Base-by-base conservation (phyloP, 306 rosid species). In the Acmispon strigosus region DNA sequence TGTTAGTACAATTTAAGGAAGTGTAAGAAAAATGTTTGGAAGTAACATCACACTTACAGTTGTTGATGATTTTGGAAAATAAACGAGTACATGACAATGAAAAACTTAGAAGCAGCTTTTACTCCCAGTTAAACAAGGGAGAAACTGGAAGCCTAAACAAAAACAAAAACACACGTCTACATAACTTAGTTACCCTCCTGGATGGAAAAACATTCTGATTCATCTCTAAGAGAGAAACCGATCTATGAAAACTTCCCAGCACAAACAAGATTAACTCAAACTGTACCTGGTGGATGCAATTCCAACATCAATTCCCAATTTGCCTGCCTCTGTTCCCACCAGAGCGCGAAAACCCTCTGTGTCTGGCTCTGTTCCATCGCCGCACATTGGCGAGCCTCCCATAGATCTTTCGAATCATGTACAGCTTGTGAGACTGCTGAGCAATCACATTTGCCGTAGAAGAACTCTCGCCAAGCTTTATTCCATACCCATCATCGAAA, bases 391-490 rank as follows among this genome's bases (percentile, higher is more conserved):
- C 84, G 29, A 77, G 56, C 80, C 85, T 82, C 0, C 76, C 81
- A 43, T 82, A 90, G 8, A 84, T 82, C 76, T 77, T 83, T 10
- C 87, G 66, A 47, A 92, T 81, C 59, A 65, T 86, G 41, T 63
- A n/a, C 0, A 92, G 83, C 61, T 81, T 90, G 64, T 77, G 88
- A 49, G 96, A 84, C 41, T 92, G 96, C 12, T 80, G 87, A 51
- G 96, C 79, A 29, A 92, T 92, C 17, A 88, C 48, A 59, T 85
- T 85, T 5, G 89, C 96, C 0, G 96, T 92, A 12, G 96, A 88
- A 44, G 93, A 83, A 73, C 86, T 80, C 66, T 86, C 89, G 27
- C 90, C 89, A 27, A 90, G 84, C 62, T 82, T 70, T 69, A 92
- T 62, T 6, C 91, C 98, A 6, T 92, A 92, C 0, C 96, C 96